Conservation (phyloP, 305 asterid genomes). For the Andrographis paniculata region DNA sequence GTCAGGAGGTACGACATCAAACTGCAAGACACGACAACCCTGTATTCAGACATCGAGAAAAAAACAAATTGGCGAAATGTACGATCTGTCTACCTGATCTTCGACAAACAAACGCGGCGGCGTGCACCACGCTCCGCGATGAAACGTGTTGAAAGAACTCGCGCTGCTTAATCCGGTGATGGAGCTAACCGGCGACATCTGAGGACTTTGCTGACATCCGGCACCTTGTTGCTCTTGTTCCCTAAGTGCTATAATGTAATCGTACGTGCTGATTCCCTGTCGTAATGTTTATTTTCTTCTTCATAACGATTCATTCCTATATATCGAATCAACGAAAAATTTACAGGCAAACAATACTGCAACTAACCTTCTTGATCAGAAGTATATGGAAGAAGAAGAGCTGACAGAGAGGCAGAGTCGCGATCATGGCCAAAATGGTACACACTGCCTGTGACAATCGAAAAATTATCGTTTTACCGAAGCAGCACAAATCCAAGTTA, state of each 20-base stretch:
- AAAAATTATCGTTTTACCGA: not conserved
- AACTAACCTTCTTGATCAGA: constrained; percentile 76
- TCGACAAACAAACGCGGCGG: constrained; percentile 95
- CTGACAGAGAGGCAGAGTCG: constrained; percentile 89
- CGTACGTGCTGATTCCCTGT: constrained; percentile 97
- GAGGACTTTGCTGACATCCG: constrained; percentile 91
- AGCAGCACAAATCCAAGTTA: not conserved
- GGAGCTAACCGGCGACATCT: constrained; percentile 89
- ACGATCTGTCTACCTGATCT: constrained; percentile 65
- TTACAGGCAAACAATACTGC: constrained; percentile 4
- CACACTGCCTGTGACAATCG: constrained; percentile 58
- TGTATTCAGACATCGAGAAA: not conserved
- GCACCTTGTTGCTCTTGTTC: constrained; percentile 83
- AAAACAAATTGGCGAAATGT: not conserved
- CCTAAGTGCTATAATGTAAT: constrained; percentile 87
- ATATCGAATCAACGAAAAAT: no score
- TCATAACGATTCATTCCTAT: no score
- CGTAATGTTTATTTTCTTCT: not conserved
- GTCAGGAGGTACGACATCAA: constrained; percentile 86
- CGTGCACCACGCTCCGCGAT: constrained; percentile 95
- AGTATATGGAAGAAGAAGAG: constrained; percentile 99
- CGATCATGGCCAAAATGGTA: constrained; percentile 95
- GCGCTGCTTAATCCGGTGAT: constrained; percentile 88
- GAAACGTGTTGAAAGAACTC: constrained; percentile 85
- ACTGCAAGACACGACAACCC: constrained; percentile 38